Base-by-base conservation (phyloP, 139 green algal genomes). In the Chlamydomonas sp. region DNA sequence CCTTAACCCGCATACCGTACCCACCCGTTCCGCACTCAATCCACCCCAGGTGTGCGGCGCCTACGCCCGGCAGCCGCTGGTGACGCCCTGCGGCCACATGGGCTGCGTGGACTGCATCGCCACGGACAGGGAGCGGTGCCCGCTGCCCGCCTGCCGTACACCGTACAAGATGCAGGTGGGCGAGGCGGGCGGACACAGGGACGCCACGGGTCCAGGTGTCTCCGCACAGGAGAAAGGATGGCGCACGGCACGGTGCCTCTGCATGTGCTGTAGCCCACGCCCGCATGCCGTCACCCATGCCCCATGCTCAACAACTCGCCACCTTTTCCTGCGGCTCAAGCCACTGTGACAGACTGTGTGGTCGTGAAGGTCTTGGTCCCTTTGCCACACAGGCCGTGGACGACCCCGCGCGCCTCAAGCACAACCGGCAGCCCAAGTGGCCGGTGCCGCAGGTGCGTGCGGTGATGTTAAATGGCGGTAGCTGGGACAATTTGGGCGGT, bases 21-120 rank as follows among this genome's bases (percentile, higher is more conserved):
- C n/a, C 2, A 10, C 5, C 73, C 59, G 9, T 77, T 2, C 69
- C 58, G 10, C 58, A 10, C 7, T 58, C 75, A 16, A 15, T 15
- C 76, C 76, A 59, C 59, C 3, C 1, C 76, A 92, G 85, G 64
- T 90, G 49, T 92, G 91, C 77, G 61, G 63, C 10, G 63, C 74
- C 5, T 61, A 72, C 18, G 84, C 86, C 6, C 63, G 84, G 16
- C 86, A 87, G 80, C 94, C 94, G 9, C 68, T 99, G n/a, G 93
- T 97, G 10, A 98, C 96, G 0, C 97, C 97, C 61, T 99, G 97
- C 86, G 95, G 87, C 14, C 96, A 98, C 91, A 67, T 99, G 67
- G 85, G 96, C 69, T 99, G 97, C 91, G 81, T 96, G 2, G 94
- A 95, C 84, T 99, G 97, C 87, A 90, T 92, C 4, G 84, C 90